These are phyloP conservation scores for Fusarium sp. DNA, from an alignment of 2,329 filamentous ascomycete genomes.

Conservation along the genomic window DNA sequence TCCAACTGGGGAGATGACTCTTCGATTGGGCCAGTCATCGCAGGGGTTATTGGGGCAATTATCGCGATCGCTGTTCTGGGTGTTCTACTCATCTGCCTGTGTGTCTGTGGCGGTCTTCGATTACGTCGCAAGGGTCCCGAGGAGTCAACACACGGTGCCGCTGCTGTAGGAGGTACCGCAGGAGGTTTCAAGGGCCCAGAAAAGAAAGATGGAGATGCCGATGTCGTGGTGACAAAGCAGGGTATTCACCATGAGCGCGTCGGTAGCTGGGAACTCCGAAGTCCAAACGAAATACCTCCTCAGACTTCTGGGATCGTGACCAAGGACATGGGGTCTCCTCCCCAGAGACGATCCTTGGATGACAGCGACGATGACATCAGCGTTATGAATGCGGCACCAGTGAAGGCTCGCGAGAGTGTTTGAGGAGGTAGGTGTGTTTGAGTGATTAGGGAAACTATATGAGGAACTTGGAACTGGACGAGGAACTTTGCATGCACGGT, in stretches of 20 bases:
- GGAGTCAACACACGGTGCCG: not conserved
- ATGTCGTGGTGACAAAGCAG: conserved; percentile 51
- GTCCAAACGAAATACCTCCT: conserved; percentile 13
- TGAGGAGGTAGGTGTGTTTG: conserved; percentile 26
- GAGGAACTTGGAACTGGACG: not conserved
- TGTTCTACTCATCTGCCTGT: conserved; percentile 46
- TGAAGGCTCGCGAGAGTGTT: conserved; percentile 52
- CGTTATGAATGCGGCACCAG: conserved; percentile 48
- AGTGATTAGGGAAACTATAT: not conserved
- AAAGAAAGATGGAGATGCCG: conserved; percentile 55
- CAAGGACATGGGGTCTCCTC: conserved; percentile 32
- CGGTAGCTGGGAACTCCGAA: conserved; percentile 60
- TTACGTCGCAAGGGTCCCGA: conserved; percentile 34
- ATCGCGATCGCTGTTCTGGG: conserved; percentile 51
- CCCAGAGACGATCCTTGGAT: conserved; percentile 33
- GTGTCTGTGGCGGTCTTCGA: conserved; percentile 47
- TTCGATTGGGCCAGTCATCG: conserved; percentile 50
- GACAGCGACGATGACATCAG: conserved; percentile 48
- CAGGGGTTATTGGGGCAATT: conserved; percentile 58
- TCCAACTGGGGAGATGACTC: not conserved
- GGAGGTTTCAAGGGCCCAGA: conserved; percentile 57
- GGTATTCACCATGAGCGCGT: conserved; percentile 56
- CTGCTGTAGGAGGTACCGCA: conserved; percentile 42
- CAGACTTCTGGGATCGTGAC: conserved; percentile 38
- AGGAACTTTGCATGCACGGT: conserved; percentile 1